Base-by-base conservation (phyloP, 139 green algal species). In the Monoraphidium neglectum region DNA sequence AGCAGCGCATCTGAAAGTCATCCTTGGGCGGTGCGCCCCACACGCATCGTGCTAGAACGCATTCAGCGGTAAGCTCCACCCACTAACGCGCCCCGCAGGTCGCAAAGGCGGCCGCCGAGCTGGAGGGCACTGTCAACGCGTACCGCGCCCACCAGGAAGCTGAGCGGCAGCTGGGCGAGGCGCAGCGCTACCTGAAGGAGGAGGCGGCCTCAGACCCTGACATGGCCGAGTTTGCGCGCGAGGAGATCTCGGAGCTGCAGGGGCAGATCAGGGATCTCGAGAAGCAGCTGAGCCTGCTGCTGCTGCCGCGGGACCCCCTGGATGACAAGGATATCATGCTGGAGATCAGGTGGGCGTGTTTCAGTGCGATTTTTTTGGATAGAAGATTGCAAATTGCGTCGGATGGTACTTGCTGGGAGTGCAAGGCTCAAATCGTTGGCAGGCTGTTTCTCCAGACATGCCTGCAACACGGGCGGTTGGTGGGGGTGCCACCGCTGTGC, bases 221-320 rank as follows among this genome's bases (percentile, higher is more conserved):
- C 66, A 75, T 80, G 65, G 70, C 71, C n/a, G 90, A 92, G 82
- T 90, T 97, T 77, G 90, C 90, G 21, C 79, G 79, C 23, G 91
- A 94, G 72, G 93, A 97, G 77, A 87, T 92, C n/a, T 61, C 61
- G 10, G 82, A 87, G 68, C 82, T 97, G 38, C 66, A 88, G 62
- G 62, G 4, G 0, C 70, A 83, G 38, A 57, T 87, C 3, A 16
- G 5, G 4, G 37, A 79, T 38, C 82, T 95, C 28, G 90, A 92
- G 83, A 61, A 84, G 23, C 63, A 83, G 36, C 72, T 99, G 59
- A 90, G 92, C 59, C 43, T 94, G 61, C 63, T 89, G 77, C 87
- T 99, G 68, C 83, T 99, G 76, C 95, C 95, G 0, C 86, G 72
- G 69, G 94, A 98, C 77, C 84, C 86, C 0, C 82, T 94, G 30